These are phyloP conservation scores for Neolentinus lepideus DNA, from an alignment of 1,284 basidiomycete species.

Conservation along the genomic window DNA sequence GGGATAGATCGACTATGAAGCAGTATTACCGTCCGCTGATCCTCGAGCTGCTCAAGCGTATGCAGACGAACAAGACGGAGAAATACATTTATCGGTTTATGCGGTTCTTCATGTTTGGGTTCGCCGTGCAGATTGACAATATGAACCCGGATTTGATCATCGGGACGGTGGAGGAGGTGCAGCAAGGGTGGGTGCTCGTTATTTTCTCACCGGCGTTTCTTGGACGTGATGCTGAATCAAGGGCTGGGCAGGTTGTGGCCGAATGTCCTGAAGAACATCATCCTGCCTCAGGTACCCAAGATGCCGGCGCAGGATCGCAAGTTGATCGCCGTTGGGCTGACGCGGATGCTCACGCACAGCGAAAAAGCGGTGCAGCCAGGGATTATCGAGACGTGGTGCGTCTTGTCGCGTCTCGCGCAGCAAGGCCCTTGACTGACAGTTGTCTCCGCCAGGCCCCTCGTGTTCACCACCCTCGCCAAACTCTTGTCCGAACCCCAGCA, in stretches of 20 bases:
- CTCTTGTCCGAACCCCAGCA: conserved; percentile 74
- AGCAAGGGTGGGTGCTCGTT: conserved; percentile 60
- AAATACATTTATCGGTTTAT: conserved; percentile 84
- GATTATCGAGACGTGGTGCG: conserved; percentile 65
- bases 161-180: conserved; percentile 74
- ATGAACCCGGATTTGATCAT: conserved; percentile 77
- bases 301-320: conserved; percentile 81
- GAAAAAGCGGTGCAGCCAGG: conserved; percentile 60
- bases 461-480: conserved; percentile 70
- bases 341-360: conserved; percentile 73
- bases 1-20: conserved; percentile 52
- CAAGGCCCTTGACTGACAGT: background rate
- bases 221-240: conserved; percentile 1
- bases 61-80: conserved; percentile 89
- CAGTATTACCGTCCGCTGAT: conserved; percentile 77
- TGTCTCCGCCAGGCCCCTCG: conserved; percentile 42
- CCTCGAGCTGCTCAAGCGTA: conserved; percentile 76
- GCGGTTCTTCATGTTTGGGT: conserved; percentile 69
- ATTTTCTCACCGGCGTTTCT: background rate
- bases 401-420: conserved; percentile 3
- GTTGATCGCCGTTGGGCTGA: conserved; percentile 79
- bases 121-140: conserved; percentile 71
- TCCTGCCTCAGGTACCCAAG: conserved; percentile 79
- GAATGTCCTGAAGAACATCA: conserved; percentile 74
- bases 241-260: conserved; percentile 64